Percentiles rank a stretch among this genome's conserved stretches.
Conservation (phyloP, 139 green algal genomes). For the Tetradesmus obliquus region DNA sequence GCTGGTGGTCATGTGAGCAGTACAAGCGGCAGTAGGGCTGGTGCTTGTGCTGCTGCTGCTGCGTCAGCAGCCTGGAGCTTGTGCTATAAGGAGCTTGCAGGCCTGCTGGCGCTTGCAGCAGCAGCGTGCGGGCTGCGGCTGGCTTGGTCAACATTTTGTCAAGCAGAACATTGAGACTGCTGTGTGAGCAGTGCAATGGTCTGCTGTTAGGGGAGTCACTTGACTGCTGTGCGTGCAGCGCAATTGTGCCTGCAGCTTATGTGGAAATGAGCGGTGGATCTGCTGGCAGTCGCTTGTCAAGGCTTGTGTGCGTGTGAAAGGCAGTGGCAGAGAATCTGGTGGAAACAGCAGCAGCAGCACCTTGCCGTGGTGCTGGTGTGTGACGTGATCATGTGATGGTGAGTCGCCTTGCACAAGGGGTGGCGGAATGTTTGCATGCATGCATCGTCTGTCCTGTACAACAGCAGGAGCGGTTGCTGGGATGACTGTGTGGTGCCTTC, state of each 20-base stretch:
- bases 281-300: neutral
- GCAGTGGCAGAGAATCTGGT: neutral
- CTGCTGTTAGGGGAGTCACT: neutral
- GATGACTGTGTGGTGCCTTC: neutral
- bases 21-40: neutral
- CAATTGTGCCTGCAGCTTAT: neutral
- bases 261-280: neutral
- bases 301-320: neutral
- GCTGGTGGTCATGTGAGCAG: conserved; percentile 20
- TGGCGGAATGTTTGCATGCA: neutral
- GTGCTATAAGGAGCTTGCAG: too few species aligned
- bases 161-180: neutral
- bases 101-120: too few species aligned
- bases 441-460: neutral
- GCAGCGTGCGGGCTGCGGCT: too few species aligned
- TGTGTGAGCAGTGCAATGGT: neutral
- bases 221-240: neutral
- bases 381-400: neutral
- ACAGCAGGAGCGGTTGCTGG: neutral
- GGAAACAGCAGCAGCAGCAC: neutral
- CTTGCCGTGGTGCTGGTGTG: neutral
- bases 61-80: neutral
- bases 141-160: too few species aligned
- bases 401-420: neutral
- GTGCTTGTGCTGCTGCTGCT: neutral